phyloP scores from a whole-genome alignment of 148 eudicot species.

The Nepenthes mirabilis region DNA sequence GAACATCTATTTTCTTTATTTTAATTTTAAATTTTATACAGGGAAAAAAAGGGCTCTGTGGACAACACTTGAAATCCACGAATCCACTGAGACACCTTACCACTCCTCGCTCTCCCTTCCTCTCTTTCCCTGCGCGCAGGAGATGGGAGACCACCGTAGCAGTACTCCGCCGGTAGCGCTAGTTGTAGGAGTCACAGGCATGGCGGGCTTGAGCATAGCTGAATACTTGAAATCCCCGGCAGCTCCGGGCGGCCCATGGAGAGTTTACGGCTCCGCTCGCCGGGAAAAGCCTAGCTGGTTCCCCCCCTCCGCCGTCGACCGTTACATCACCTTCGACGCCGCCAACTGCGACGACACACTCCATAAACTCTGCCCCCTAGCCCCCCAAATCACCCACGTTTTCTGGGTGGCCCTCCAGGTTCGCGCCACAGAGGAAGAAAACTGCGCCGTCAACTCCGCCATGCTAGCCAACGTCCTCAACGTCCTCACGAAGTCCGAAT shows the following conservation, averaged over 20 bases:
- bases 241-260: conserved; percentile 33
- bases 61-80: too few species aligned
- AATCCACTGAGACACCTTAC: too few species aligned
- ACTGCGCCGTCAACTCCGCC: conserved; percentile 11
- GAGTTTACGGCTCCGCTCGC: conserved; percentile 26
- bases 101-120: too few species aligned
- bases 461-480: conserved; percentile 15
- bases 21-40: too few species aligned
- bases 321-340: conserved; percentile 30
- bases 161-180: background rate
- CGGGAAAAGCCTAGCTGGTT: conserved; percentile 30
- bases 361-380: conserved; percentile 17
- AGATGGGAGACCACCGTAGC: too few species aligned
- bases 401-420: conserved; percentile 26
- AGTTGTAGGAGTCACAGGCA: conserved; percentile 1
- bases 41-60: too few species aligned
- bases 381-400: conserved; percentile 24
- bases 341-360: conserved; percentile 9
- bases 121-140: too few species aligned
- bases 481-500: conserved; percentile 9
- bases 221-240: conserved; percentile 2
- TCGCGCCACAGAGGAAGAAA: conserved; percentile 8
- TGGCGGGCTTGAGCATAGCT: conserved; percentile 3
- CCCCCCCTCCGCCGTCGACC: conserved; percentile 17
- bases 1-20: too few species aligned